phyloP scores from a whole-genome alignment of 2,329 filamentous ascomycete genomes.

The Phialophora macrospora region DNA sequence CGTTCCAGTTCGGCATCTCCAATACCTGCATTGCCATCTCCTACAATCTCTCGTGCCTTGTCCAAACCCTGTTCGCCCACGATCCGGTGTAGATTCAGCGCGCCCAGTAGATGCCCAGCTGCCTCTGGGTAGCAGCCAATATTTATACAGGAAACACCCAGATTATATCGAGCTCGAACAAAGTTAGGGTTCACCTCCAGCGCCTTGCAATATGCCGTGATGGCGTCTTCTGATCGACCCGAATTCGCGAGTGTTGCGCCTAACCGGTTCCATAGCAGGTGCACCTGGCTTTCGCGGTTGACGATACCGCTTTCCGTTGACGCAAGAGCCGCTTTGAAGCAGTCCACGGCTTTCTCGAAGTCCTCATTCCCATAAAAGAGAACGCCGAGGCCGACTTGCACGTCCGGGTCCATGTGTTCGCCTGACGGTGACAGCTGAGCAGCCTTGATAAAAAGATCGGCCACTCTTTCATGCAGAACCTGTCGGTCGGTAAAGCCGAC shows the following conservation, averaged over 20 bases:
- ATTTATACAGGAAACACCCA: slow-evolving; percentile 96
- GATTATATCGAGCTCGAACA: slow-evolving; percentile 93
- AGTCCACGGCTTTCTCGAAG: slow-evolving; percentile 98
- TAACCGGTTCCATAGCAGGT: slow-evolving; percentile 95
- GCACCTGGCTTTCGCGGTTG: slow-evolving; percentile 84
- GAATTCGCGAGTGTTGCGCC: slow-evolving; percentile 95
- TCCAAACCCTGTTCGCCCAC: slow-evolving; percentile 84
- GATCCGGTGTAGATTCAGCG: slow-evolving; percentile 92
- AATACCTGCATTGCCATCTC: slow-evolving; percentile 58
- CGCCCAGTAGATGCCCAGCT: slow-evolving; percentile 87
- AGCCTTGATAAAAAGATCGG: slow-evolving; percentile 85
- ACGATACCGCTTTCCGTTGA: slow-evolving; percentile 80
- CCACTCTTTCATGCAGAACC: slow-evolving; percentile 86
- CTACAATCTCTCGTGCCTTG: slow-evolving; percentile 79
- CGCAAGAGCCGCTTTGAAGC: slow-evolving; percentile 89
- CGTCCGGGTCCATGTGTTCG: slow-evolving; percentile 96
- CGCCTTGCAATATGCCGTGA: slow-evolving; percentile 93
- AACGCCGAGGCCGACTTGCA: slow-evolving; percentile 94
- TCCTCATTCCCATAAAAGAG: slow-evolving; percentile 98
- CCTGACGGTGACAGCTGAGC: slow-evolving; percentile 90
- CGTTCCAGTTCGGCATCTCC: slow-evolving; percentile 77
- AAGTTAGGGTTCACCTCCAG: slow-evolving; percentile 92
- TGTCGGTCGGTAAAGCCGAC: slow-evolving; percentile 94
- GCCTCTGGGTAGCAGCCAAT: slow-evolving; percentile 94
- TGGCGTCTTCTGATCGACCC: slow-evolving; percentile 91